Base-by-base conservation (phyloP, 768 basidiomycete genomes). In the Tricholoma sp. region DNA sequence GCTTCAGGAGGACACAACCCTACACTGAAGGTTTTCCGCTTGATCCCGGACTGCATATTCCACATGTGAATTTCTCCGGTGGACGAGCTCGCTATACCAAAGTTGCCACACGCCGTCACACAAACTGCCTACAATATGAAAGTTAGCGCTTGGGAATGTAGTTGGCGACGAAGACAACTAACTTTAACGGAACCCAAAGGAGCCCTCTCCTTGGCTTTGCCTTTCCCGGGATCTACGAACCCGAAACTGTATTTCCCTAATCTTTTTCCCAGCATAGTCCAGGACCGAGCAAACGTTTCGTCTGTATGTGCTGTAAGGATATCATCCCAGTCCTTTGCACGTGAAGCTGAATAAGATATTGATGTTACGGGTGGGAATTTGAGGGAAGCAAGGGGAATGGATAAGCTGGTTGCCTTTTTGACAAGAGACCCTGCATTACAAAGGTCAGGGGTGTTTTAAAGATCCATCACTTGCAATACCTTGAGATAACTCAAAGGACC, bases 261-360 rank as follows among this genome's bases (percentile, higher is more conserved):
- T 52, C 83, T 80, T 74, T 96, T 96, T 61, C 86, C 83, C 57
- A 83, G 76, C 69, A 93, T 89, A 3, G 84, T 85, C 96, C 96
- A 99, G 19, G 92, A 88, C 34, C 96, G 80, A 1, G 89, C 89
- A 56, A 86, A 80, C 3, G 83, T 78, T 63, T 96, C 94, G 49
- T 93, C 91, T 1, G 82, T 75, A 68, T 98, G 95, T 0, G 84
- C 84, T n/a, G 95, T 94, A 5, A 99, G 69, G 45, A 98, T 87
- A 65, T 98, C 94, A 66, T 98, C 96, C 97, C 97, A 99, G 61
- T 99, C 95, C 69, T 94, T 96, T 8, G 90, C 80, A 24, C 94
- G 82, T 0, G 87, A 78, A 0, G 84, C 79, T 0, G 93, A 94
- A 69, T 85, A 88, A 0, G 93, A 83, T 7, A 98, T 75, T 6